Conservation (phyloP, 2,329 filamentous ascomycete genomes). For the Gnomoniopsis smithogilvyi region DNA sequence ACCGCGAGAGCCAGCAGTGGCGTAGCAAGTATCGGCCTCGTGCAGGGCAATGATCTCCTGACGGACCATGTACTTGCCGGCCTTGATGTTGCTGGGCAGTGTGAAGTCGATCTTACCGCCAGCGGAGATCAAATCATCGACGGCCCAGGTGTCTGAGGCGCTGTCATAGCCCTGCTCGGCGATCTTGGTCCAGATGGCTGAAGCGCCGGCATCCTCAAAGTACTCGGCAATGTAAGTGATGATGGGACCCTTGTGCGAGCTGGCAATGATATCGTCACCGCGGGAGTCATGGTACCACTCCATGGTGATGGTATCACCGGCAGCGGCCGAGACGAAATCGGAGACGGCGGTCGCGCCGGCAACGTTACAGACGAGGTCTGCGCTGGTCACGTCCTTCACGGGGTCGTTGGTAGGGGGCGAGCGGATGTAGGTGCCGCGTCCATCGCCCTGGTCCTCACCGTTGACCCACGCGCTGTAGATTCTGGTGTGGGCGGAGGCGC, state of each 20-base stretch:
- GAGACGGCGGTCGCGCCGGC: constrained; percentile 34
- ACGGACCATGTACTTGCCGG: constrained; percentile 42
- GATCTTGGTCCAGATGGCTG: constrained; percentile 58
- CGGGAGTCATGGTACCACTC: constrained; percentile 40
- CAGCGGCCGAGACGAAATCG: constrained; percentile 33
- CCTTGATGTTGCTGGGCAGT: constrained; percentile 34
- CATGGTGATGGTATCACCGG: constrained; percentile 33
- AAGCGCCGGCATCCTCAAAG: constrained; percentile 52
- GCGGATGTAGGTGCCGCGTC: constrained; percentile 37
- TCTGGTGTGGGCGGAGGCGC: constrained; percentile 40
- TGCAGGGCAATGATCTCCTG: constrained; percentile 49
- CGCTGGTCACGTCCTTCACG: constrained; percentile 40
- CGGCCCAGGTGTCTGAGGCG: constrained; percentile 47
- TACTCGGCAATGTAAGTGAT: constrained; percentile 63
- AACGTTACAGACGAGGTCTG: constrained; percentile 42
- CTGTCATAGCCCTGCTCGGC: constrained; percentile 50
- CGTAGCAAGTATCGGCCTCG: constrained; percentile 35
- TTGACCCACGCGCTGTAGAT: constrained; percentile 46
- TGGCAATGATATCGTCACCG: constrained; percentile 32
- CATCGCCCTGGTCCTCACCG: constrained; percentile 39
- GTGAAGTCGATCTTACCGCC: constrained; percentile 41
- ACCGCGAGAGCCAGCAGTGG: constrained; percentile 33
- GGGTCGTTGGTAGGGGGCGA: constrained; percentile 39
- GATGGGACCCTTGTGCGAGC: constrained; percentile 48
- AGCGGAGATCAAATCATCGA: constrained; percentile 43